Evolutionary conservation across 2,329 filamentous ascomycete genomes (phyloP).

Genomic region (Cordyceps cateniannulata): DNA sequence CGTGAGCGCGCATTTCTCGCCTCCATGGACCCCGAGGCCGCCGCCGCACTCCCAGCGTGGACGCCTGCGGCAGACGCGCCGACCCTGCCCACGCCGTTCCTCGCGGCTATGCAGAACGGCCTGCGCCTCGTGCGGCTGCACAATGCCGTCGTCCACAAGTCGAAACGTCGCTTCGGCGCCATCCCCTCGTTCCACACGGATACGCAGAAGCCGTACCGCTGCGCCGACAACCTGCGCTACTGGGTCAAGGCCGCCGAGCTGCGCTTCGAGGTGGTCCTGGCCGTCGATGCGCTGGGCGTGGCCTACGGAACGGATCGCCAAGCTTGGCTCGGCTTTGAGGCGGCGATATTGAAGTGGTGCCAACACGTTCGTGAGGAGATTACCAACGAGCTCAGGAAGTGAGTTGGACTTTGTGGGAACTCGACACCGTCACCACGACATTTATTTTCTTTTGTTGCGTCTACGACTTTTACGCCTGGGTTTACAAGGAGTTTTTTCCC

Average conservation of each 20-base stretch:
- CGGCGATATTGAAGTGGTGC: conserved; percentile 78
- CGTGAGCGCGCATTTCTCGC: conserved; percentile 76
- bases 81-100: conserved; percentile 64
- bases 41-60: conserved; percentile 57
- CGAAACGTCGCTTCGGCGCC: conserved; percentile 77
- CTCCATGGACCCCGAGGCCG: conserved; percentile 58
- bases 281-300: conserved; percentile 78
- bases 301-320: conserved; percentile 66
- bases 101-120: conserved; percentile 69
- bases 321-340: conserved; percentile 77
- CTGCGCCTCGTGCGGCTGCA: conserved; percentile 78
- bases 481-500: not conserved
- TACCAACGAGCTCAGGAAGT: conserved; percentile 51
- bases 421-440: not conserved
- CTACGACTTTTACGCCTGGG: conserved; percentile 8
- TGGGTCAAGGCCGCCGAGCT: conserved; percentile 96
- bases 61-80: conserved; percentile 37
- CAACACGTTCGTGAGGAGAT: conserved; percentile 77
- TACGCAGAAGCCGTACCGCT: conserved; percentile 88
- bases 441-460: not conserved
- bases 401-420: not conserved
- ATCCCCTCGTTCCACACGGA: conserved; percentile 90
- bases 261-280: conserved; percentile 80
- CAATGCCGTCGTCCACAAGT: conserved; percentile 81
- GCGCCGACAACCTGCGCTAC: conserved; percentile 87